Evolutionary conservation across 306 rosid species (phyloP).

Genomic region (Quercus mongolica): DNA sequence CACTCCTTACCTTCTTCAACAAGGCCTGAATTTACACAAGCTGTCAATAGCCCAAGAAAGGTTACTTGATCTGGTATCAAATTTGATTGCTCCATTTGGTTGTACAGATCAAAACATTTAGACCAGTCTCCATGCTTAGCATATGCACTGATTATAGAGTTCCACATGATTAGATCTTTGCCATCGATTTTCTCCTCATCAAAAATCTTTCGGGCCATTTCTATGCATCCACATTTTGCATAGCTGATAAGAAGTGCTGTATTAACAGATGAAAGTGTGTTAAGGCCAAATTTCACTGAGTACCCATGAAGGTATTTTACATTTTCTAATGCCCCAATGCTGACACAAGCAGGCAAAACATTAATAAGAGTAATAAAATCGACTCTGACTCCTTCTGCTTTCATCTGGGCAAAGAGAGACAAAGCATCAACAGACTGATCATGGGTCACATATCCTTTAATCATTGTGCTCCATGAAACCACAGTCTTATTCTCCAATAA

Average conservation of each 20-base stretch:
- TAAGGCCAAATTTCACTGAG: conserved; percentile 50
- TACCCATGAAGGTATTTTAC: conserved; percentile 67
- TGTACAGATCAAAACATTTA: conserved; percentile 47
- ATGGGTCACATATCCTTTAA: conserved; percentile 55
- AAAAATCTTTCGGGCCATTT: conserved; percentile 57
- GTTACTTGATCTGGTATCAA: conserved; percentile 66
- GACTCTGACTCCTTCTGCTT: conserved; percentile 41
- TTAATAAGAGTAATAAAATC: conserved; percentile 59
- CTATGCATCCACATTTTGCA: conserved; percentile 79
- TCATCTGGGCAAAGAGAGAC: conserved; percentile 52
- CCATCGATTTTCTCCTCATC: conserved; percentile 50
- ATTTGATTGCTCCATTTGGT: conserved; percentile 48
- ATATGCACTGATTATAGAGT: conserved; percentile 66
- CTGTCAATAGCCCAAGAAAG: conserved; percentile 61
- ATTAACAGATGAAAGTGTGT: conserved; percentile 52
- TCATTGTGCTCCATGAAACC: conserved; percentile 79
- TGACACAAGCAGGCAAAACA: conserved; percentile 67
- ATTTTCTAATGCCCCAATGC: conserved; percentile 62
- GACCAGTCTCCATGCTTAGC: conserved; percentile 70
- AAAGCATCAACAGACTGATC: conserved; percentile 48
- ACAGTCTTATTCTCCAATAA: conserved; percentile 39
- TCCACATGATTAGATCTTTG: conserved; percentile 69
- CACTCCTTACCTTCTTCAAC: conserved; percentile 45
- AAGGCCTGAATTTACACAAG: conserved; percentile 76
- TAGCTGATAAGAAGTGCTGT: conserved; percentile 66